phyloP scores from a whole-genome alignment of 2,329 filamentous ascomycete genomes.

The Claviceps citrina region DNA sequence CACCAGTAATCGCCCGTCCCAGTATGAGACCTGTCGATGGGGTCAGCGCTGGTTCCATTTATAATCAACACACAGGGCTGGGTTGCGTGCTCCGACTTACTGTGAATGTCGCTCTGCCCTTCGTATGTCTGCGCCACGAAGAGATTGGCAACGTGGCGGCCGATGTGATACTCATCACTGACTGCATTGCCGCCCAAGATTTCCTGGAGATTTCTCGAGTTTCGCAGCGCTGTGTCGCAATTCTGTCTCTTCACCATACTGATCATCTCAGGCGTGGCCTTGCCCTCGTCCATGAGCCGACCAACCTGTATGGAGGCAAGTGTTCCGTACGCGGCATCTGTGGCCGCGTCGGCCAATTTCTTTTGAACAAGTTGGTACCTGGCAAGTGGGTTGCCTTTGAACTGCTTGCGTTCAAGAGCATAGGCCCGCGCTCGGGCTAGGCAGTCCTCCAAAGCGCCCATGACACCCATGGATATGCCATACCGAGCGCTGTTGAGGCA shows the following conservation, averaged over 20 bases:
- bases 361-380: conserved; percentile 97
- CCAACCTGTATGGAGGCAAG: conserved; percentile 82
- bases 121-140: conserved; percentile 98
- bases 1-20: conserved; percentile 53
- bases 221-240: conserved; percentile 74
- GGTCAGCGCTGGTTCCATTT: conserved; percentile 1
- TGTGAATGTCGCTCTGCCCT: conserved; percentile 94
- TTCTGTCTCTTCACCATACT: conserved; percentile 94
- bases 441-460: conserved; percentile 88
- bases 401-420: conserved; percentile 84
- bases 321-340: conserved; percentile 83
- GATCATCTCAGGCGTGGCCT: conserved; percentile 88
- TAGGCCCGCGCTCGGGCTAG: conserved; percentile 69
- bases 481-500: conserved; percentile 89
- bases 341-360: conserved; percentile 85
- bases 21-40: conserved; percentile 46
- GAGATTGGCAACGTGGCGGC: conserved; percentile 84
- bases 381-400: conserved; percentile 86
- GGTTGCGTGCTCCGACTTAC: conserved; percentile 36
- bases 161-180: conserved; percentile 92
- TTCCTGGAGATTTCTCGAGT: conserved; percentile 73
- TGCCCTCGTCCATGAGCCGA: conserved; percentile 80
- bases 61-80: not conserved
- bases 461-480: conserved; percentile 85
- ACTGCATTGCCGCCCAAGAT: conserved; percentile 97